These are phyloP conservation scores for Cetradonia linearis DNA, from an alignment of 495 filamentous ascomycete species.

Conservation along the genomic window DNA sequence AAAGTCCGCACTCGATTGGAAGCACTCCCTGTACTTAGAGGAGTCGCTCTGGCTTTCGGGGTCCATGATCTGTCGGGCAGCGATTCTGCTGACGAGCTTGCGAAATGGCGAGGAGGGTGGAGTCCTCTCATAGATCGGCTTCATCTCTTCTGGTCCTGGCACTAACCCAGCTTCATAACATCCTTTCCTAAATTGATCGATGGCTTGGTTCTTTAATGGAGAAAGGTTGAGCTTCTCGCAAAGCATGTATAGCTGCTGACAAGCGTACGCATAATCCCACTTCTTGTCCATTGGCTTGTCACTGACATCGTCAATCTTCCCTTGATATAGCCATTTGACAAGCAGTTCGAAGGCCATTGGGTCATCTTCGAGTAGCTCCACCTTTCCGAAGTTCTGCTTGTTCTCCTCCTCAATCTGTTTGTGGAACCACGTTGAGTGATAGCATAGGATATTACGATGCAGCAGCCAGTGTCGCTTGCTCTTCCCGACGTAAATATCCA, in stretches of 20 bases:
- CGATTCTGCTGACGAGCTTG: constrained; percentile 38
- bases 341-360: constrained; percentile 39
- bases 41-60: constrained; percentile 37
- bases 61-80: constrained; percentile 43
- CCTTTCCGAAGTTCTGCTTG: constrained; percentile 24
- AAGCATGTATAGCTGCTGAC: constrained; percentile 40
- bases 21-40: constrained; percentile 33
- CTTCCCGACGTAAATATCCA: constrained; percentile 39
- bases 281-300: constrained; percentile 33
- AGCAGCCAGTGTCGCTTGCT: constrained; percentile 34
- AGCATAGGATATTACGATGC: constrained; percentile 38
- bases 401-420: constrained; percentile 29
- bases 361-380: constrained; percentile 36
- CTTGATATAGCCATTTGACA: constrained; percentile 45
- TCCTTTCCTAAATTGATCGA: constrained; percentile 39
- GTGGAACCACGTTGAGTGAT: constrained; percentile 37
- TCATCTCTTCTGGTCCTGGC: constrained; percentile 41
- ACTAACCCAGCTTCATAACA: constrained; percentile 35
- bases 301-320: constrained; percentile 37
- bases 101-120: constrained; percentile 34
- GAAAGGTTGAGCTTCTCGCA: constrained; percentile 39
- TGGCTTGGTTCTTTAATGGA: constrained; percentile 38
- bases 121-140: constrained; percentile 35
- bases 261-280: constrained; percentile 40
- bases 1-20: constrained; percentile 38